Evolutionary conservation across 179 eudicot genomes (phyloP).

Genomic region (Patellifolia procumbens): DNA sequence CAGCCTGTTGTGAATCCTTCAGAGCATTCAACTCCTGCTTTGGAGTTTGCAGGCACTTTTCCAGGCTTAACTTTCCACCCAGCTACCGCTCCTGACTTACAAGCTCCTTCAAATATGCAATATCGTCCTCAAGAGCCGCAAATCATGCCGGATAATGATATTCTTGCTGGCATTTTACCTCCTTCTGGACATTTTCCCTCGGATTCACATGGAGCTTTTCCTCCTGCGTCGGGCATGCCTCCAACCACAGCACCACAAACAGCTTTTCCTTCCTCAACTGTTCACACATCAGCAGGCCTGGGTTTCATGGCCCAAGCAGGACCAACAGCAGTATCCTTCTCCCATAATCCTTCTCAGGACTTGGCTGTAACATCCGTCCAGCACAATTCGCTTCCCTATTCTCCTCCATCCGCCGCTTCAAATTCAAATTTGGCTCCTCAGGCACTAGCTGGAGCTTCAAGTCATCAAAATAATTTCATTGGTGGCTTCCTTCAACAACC

Average conservation of each 20-base stretch:
- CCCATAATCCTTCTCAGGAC: slow-evolving; percentile 42
- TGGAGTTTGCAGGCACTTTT: slow-evolving; percentile 34
- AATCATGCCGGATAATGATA: slow-evolving; percentile 50
- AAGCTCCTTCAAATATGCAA: slow-evolving; percentile 38
- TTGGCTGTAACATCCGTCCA: slow-evolving; percentile 39
- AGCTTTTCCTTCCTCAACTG: slow-evolving; percentile 33
- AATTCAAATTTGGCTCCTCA: slow-evolving; percentile 39
- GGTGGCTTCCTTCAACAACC: slow-evolving; percentile 34
- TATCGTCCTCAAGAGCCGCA: slow-evolving; percentile 38
- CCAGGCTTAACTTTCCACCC: slow-evolving; percentile 26
- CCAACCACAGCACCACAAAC: slow-evolving; percentile 18
- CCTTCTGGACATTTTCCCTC: slow-evolving; percentile 60
- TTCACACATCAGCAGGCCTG: slow-evolving; percentile 31
- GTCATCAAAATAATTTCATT: slow-evolving; percentile 33
- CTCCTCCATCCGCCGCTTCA: slow-evolving; percentile 27
- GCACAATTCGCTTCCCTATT: slow-evolving; percentile 36
- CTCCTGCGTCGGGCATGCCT: slow-evolving; percentile 38
- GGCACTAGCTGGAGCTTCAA: slow-evolving; percentile 24
- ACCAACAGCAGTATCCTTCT: slow-evolving; percentile 27
- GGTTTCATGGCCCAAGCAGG: slow-evolving; percentile 53
- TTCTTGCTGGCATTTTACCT: slow-evolving; percentile 93
- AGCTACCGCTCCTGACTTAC: slow-evolving; percentile 27
- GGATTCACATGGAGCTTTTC: slow-evolving; percentile 32
- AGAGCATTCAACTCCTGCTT: slow-evolving; percentile 37
- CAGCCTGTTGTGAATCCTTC: slow-evolving; percentile 37